Evolutionary conservation across 148 eudicot species (phyloP).

Genomic region (Gaultheria prostrata): DNA sequence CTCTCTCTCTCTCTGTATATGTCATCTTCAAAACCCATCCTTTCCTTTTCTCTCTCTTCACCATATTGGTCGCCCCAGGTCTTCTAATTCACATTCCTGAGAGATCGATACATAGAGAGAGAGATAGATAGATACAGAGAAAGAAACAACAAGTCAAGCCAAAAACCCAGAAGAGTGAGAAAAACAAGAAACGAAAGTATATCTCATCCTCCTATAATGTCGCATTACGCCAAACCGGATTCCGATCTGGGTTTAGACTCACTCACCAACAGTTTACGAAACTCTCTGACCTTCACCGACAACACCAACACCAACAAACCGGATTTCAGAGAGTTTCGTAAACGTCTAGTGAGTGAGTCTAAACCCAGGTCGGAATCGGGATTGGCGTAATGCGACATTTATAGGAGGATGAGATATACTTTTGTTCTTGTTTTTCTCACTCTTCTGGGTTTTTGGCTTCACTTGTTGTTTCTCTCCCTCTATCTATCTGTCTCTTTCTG

Average conservation of each 20-base stretch:
- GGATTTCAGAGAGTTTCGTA: conserved; percentile 39
- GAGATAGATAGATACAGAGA: conserved; percentile 9
- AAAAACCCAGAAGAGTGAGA: background rate
- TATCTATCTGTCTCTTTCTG: background rate
- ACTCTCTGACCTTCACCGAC: conserved; percentile 19
- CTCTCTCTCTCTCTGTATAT: no score
- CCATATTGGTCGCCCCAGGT: conserved; percentile 15
- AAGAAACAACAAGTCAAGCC: no score
- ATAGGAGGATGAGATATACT: background rate
- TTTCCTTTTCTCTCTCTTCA: conserved; percentile 10
- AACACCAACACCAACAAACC: conserved; percentile 49
- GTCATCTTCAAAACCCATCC: conserved; percentile 22
- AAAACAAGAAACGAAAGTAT: background rate
- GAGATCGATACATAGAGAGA: background rate
- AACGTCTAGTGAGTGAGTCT: conserved; percentile 39
- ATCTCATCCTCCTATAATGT: conserved; percentile 28
- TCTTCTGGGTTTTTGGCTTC: background rate
- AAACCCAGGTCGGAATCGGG: conserved; percentile 34
- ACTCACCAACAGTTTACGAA: conserved; percentile 44
- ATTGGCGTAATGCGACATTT: conserved; percentile 47
- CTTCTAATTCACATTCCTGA: conserved; percentile 7
- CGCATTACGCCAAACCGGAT: conserved; percentile 40
- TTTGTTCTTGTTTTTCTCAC: background rate
- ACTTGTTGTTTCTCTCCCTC: background rate
- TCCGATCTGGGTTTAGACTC: conserved; percentile 28